Percentiles rank a stretch among this genome's conserved stretches.
Conservation (phyloP, 2,329 filamentous ascomycete species). For the Epichloe scottii region DNA sequence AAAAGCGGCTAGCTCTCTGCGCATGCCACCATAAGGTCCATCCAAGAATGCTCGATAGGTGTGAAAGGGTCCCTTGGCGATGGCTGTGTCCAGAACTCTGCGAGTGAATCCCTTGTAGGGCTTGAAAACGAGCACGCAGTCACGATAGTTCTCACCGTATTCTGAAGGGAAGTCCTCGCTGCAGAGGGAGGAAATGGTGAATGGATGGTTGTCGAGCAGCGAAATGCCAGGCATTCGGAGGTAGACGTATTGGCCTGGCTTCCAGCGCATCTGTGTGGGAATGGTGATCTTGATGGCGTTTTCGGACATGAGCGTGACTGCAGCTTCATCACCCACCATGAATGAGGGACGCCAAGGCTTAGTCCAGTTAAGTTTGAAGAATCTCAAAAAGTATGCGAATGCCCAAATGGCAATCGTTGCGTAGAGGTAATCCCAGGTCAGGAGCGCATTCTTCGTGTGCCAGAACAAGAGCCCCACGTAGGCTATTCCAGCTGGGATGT, state of each 20-base stretch:
- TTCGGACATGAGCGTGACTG: slow-evolving; percentile 78
- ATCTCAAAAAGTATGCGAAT: slow-evolving; percentile 57
- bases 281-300: slow-evolving; percentile 95
- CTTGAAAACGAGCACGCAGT: slow-evolving; percentile 83
- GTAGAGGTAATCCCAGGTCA: slow-evolving; percentile 81
- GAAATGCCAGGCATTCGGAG: slow-evolving; percentile 89
- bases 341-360: slow-evolving; percentile 69
- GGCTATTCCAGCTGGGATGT: slow-evolving; percentile 67
- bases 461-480: slow-evolving; percentile 84
- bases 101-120: slow-evolving; percentile 86
- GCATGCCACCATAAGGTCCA: slow-evolving; percentile 91
- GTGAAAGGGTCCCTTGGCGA: slow-evolving; percentile 78
- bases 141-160: slow-evolving; percentile 76
- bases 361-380: slow-evolving; percentile 85
- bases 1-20: slow-evolving; percentile 77
- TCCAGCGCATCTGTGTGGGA: slow-evolving; percentile 85
- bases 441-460: slow-evolving; percentile 88
- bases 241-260: slow-evolving; percentile 88
- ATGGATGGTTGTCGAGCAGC: slow-evolving; percentile 84
- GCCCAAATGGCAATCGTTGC: slow-evolving; percentile 70
- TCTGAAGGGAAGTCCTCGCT: slow-evolving; percentile 88
- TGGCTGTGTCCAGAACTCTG: slow-evolving; percentile 67
- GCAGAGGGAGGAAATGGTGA: slow-evolving; percentile 86
- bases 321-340: slow-evolving; percentile 82
- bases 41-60: slow-evolving; percentile 89